Base-by-base conservation (phyloP, 2,329 filamentous ascomycete species). In the Colletotrichum tropicicola region DNA sequence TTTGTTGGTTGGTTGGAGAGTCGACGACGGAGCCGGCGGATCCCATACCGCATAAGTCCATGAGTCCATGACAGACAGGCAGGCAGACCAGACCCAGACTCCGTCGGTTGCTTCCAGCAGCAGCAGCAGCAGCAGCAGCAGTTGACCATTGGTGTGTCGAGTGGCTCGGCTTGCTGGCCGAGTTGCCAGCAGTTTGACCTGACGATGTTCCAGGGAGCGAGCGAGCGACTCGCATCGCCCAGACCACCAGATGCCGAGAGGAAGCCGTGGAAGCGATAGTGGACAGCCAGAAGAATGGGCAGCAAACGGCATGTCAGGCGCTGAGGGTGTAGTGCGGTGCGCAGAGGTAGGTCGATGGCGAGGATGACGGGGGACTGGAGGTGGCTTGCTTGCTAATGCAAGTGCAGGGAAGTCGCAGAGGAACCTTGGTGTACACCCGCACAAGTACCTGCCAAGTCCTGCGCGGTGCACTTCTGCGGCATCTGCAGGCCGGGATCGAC, bases 361-460 rank as follows among this genome's bases (percentile, higher is more conserved):
- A 51, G 32, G 55, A 43, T 12, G 32, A 13, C 32, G 25, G 43
- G 32, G 55, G 32, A 45, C 47, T 59, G 55, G 28, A 53, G 30
- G 55, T 37, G 59, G 59, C 44, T 58, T 51, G 55, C 39, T 49
- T 57, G 41, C 59, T 57, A 37, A 63, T 59, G 53, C 54, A 51
- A 58, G 53, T 63, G 59, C 54, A 59, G 35, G 59, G 59, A 44
- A 62, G 59, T 25, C 10, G 25, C 19, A 47, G 59, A 28, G 35
- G 43, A 55, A 52, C 47, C 28, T 52, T 32, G 37, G 19, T 43
- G 52, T 43, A 39, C 54, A 28, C 28, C 27, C 13, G 27, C 17
- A 21, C 19, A 59, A 39, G 56, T 60, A 65, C 6, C 48, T 65
- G 61, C 48, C 43, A 65, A 60, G 56, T 60, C 25, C 19, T 58